Conservation (phyloP, 176 grass and related monocot genomes). For the Themeda triandra region DNA sequence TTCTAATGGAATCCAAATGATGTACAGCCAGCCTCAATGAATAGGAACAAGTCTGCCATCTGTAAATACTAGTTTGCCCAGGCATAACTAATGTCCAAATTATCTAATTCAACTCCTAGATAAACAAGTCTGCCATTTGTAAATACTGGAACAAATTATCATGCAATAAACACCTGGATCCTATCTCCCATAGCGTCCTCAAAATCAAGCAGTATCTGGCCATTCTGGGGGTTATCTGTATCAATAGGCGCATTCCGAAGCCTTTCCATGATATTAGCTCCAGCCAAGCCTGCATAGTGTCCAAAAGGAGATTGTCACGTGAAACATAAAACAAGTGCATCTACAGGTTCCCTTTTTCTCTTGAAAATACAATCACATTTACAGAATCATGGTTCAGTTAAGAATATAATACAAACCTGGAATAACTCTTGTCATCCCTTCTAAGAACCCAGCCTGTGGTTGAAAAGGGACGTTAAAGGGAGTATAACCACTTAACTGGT, state of each 20-base stretch:
- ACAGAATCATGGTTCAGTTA: background rate
- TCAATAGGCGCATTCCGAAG: slow-evolving; percentile 64
- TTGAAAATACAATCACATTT: background rate
- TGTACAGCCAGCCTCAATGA: background rate
- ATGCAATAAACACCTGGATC: slow-evolving; percentile 81
- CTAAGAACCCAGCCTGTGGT: slow-evolving; percentile 90
- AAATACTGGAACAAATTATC: no score
- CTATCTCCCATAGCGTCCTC: slow-evolving; percentile 73
- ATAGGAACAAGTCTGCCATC: background rate
- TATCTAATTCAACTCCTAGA: background rate
- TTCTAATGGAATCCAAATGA: background rate
- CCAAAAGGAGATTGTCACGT: background rate
- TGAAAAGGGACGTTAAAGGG: background rate
- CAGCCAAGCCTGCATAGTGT: slow-evolving; percentile 59
- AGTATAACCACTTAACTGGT: background rate
- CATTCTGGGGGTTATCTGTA: slow-evolving; percentile 52
- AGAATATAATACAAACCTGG: slow-evolving; percentile 57
- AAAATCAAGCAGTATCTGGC: slow-evolving; percentile 86
- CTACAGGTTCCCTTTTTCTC: background rate
- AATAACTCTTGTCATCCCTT: slow-evolving; percentile 83
- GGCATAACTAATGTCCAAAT: background rate
- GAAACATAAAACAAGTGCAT: background rate
- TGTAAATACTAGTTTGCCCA: background rate
- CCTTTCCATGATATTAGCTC: slow-evolving; percentile 86
- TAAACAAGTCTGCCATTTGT: no score